Percentiles rank a stretch among this genome's conserved stretches.
phyloP scores from a whole-genome alignment of 805 yeast genomes.

The Candida piceae region DNA sequence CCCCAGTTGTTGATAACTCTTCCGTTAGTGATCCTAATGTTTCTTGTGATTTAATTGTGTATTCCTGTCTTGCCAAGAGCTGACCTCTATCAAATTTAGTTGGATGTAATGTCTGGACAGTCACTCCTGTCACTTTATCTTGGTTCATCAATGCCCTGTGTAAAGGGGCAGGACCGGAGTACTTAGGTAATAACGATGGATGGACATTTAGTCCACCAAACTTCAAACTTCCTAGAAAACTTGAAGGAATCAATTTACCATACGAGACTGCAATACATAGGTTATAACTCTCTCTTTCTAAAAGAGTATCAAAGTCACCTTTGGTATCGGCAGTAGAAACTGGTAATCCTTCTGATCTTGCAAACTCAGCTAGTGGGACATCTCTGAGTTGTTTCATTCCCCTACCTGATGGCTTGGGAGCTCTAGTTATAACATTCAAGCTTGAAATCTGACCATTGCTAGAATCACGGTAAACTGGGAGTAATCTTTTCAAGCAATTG shows the following conservation, averaged over 20 bases:
- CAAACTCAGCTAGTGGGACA: constrained; percentile 47
- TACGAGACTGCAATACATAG: constrained; percentile 89
- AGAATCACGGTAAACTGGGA: constrained; percentile 16
- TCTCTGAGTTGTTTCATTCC: constrained; percentile 41
- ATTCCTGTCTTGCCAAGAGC: constrained; percentile 53
- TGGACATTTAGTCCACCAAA: constrained; percentile 86
- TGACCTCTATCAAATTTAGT: constrained; percentile 77
- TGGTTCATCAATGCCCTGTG: constrained; percentile 70
- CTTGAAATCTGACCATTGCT: constrained; percentile 4
- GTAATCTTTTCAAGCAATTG: constrained; percentile 39
- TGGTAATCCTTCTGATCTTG: constrained; percentile 29
- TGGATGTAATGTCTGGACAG: constrained; percentile 89
- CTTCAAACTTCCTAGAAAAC: constrained; percentile 41
- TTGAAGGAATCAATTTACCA: constrained; percentile 72
- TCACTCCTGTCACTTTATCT: constrained; percentile 68
- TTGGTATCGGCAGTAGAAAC: constrained; percentile 49
- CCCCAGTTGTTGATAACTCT: constrained; percentile 58
- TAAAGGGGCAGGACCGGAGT: constrained; percentile 87
- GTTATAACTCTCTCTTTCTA: constrained; percentile 34
- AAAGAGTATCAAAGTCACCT: constrained; percentile 31
- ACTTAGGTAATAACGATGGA: constrained; percentile 79
- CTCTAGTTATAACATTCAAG: constrained; percentile 60
- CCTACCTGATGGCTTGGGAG: constrained; percentile 62
- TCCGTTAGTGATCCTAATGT: constrained; percentile 41
- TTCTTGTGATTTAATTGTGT: constrained; percentile 37